Conservation (phyloP, 208 protist genomes). For the Trypanosoma avium region DNA sequence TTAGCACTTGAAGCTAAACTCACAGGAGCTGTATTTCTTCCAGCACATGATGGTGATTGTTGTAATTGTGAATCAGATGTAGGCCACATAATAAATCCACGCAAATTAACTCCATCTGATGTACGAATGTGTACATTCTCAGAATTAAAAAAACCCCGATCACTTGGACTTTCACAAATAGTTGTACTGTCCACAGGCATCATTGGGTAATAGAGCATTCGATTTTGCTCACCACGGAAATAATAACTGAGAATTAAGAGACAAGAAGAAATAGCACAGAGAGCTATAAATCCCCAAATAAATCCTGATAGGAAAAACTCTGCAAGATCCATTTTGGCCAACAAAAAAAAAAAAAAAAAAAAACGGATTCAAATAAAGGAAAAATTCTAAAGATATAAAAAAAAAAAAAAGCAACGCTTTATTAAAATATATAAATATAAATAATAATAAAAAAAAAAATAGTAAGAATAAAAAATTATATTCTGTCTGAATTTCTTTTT, state of each 20-base stretch:
- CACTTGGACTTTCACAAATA: slow-evolving; percentile 56
- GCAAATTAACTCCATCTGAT: slow-evolving; percentile 60
- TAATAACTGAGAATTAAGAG: slow-evolving; percentile 30
- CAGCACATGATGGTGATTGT: too few species aligned
- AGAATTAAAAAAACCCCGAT: slow-evolving; percentile 49
- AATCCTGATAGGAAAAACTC: slow-evolving; percentile 15
- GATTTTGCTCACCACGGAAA: slow-evolving; percentile 45
- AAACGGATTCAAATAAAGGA: not conserved
- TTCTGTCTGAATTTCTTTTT: too few species aligned
- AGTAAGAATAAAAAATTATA: too few species aligned
- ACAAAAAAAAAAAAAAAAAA: not conserved
- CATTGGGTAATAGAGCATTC: slow-evolving; percentile 70
- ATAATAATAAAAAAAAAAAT: too few species aligned
- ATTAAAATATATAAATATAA: too few species aligned
- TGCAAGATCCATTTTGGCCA: slow-evolving; percentile 11
- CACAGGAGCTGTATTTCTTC: too few species aligned
- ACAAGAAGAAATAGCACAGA: slow-evolving; percentile 19
- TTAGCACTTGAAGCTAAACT: not conserved
- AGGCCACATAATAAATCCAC: slow-evolving; percentile 80
- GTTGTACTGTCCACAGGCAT: slow-evolving; percentile 53
- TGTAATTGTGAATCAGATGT: slow-evolving; percentile 14
- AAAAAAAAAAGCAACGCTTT: not conserved
- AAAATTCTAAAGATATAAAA: slow-evolving; percentile 5
- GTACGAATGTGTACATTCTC: slow-evolving; percentile 68
- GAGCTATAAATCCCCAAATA: slow-evolving; percentile 19